Evolutionary conservation across 2,329 filamentous ascomycete genomes (phyloP), one percentile per base, ranked within the genome.

Genomic region (Beauveria bassiana): DNA sequence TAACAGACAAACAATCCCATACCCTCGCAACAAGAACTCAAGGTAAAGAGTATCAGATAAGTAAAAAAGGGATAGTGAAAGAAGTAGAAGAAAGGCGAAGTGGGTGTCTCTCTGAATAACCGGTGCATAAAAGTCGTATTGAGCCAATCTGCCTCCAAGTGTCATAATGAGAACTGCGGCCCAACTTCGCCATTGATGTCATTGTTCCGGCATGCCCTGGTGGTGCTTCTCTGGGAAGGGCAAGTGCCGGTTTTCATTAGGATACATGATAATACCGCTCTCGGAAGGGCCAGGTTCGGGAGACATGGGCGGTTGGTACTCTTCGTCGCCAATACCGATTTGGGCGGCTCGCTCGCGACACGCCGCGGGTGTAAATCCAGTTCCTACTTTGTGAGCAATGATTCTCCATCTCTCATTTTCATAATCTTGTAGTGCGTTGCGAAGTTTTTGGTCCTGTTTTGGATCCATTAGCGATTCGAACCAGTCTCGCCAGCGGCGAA

Each of bases 381-480:
- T 90, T 64, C 93, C 93, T 68, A 97, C 89, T 76, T 96, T 96
- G 70, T 90, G 89, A 63, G 93, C 89, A 65, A 96, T 87, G 70
- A 96, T 91, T 67, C 91, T 88, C 93, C 93, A 97, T 72, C 91
- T 91, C 74, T 96, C 92, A 76, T 89, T 90, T 71, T 95, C 90
- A 78, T 93, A 93, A 73, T 93, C 90, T 71, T 89, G 86, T 66
- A 93, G 83, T 5, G 90, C 89, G 61, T 82, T 86, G 64, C 85
- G 87, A 68, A 95, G 84, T 73, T 90, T 91, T 73, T 88, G 82
- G 67, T 93, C 86, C 90, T 93, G 71, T 43, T 42, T 24, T n/a
- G 61, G 16, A n/a, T 9, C 5, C 34, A 42, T 63, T 46, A 64
- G 61, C 18, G 7, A 40, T 22, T 45, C 38, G 56, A 18, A 40